A percentile compares a stretch with the other conserved stretches of the same genome.
Evolutionary conservation across 192 early-diverging fungal species (phyloP).

Genomic region (Phycomyces nitens): DNA sequence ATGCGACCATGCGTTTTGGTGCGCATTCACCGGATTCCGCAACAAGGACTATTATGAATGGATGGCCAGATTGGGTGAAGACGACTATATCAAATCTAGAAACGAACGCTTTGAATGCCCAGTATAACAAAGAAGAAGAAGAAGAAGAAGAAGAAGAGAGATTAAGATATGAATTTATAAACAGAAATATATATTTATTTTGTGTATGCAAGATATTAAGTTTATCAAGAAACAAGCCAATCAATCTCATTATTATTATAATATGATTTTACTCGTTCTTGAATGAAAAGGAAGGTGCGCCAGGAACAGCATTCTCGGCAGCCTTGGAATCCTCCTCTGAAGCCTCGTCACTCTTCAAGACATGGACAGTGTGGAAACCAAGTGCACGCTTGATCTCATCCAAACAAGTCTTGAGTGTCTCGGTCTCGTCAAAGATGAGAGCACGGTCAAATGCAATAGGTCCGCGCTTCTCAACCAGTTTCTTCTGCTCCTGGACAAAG

Average conservation of each 20-base stretch:
- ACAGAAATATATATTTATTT: too few species aligned
- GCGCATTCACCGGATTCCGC: slow-evolving; percentile 17
- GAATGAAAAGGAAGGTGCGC: slow-evolving; percentile 51
- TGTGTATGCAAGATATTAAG: too few species aligned
- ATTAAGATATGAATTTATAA: too few species aligned
- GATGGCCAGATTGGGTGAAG: slow-evolving; percentile 10
- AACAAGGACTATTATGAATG: slow-evolving; percentile 5
- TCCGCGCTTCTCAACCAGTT: slow-evolving; percentile 66
- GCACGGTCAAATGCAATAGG: slow-evolving; percentile 74
- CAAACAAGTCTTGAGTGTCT: slow-evolving; percentile 51
- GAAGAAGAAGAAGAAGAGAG: too few species aligned
- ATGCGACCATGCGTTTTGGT: slow-evolving; percentile 21
- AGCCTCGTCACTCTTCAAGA: slow-evolving; percentile 49
- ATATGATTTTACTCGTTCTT: slow-evolving; percentile 43
- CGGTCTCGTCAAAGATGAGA: slow-evolving; percentile 78
- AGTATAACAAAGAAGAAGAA: background rate
- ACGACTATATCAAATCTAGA: slow-evolving; percentile 13
- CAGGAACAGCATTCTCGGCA: slow-evolving; percentile 54
- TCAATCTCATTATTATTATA: too few species aligned
- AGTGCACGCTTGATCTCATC: slow-evolving; percentile 58
- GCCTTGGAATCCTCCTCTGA: slow-evolving; percentile 47
- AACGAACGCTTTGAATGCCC: slow-evolving; percentile 1
- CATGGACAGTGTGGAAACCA: slow-evolving; percentile 50
- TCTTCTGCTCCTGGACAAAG: slow-evolving; percentile 80
- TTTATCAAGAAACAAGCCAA: too few species aligned